A percentile compares a stretch with the other conserved stretches of the same genome.
These are phyloP conservation scores for Paecilomyces sp. DNA, from an alignment of 2,329 filamentous ascomycete genomes.

Conservation along the genomic window DNA sequence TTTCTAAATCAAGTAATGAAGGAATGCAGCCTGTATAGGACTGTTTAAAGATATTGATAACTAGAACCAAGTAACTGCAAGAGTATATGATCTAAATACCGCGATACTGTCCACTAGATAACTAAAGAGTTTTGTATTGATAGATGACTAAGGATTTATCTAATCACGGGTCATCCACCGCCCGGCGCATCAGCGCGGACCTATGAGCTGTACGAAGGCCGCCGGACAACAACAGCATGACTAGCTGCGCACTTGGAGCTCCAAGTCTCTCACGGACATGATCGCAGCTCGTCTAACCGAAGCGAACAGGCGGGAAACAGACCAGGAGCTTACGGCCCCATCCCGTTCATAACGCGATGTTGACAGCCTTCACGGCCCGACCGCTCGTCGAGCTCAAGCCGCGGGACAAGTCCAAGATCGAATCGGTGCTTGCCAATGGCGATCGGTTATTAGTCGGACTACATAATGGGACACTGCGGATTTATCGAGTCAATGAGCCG, in stretches of 20 bases:
- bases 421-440: conserved; percentile 87
- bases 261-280: conserved; percentile 9
- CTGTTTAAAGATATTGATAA: too few species aligned
- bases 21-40: too few species aligned
- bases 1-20: too few species aligned
- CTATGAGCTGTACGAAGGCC: background rate
- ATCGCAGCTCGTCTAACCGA: conserved; percentile 4
- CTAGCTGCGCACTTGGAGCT: conserved; percentile 2
- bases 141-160: background rate
- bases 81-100: too few species aligned
- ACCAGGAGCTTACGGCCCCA: conserved; percentile 9
- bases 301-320: conserved; percentile 11
- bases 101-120: too few species aligned
- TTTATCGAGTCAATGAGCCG: conserved; percentile 81
- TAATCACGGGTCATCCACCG: background rate
- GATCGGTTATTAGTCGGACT: conserved; percentile 88
- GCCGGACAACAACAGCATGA: conserved; percentile 8
- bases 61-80: too few species aligned
- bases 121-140: background rate
- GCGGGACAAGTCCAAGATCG: conserved; percentile 94
- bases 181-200: background rate
- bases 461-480: conserved; percentile 77
- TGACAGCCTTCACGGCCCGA: conserved; percentile 94
- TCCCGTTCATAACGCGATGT: conserved; percentile 52
- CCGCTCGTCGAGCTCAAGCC: conserved; percentile 94